Percentiles rank a stretch among this genome's conserved stretches.
Evolutionary conservation across 1,284 basidiomycete genomes (phyloP).

Genomic region (Papiliotrema nemorosa): DNA sequence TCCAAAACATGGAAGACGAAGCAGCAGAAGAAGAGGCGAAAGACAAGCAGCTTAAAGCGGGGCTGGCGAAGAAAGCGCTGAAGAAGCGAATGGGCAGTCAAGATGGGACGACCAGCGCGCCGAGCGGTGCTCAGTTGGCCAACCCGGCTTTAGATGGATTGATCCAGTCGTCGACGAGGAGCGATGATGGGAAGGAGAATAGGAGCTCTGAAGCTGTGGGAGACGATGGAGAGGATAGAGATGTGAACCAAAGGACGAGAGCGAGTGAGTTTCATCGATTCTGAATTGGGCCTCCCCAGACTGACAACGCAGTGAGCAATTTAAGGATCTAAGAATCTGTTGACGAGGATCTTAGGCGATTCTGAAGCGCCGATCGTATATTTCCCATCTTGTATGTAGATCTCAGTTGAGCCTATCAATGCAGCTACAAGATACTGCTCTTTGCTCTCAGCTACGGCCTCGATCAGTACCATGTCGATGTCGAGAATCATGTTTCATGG

Average conservation of each 20-base stretch:
- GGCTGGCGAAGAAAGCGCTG: constrained; percentile 16
- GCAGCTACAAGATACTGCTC: no score
- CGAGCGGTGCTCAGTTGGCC: constrained; percentile 3
- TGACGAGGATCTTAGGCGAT: no score
- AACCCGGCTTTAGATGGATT: background rate
- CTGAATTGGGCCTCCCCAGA: background rate
- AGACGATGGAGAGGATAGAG: background rate
- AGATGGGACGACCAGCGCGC: constrained; percentile 28
- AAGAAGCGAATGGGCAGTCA: constrained; percentile 15
- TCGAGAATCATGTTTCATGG: no score
- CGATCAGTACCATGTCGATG: no score
- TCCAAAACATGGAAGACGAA: constrained; percentile 43
- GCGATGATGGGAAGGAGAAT: background rate
- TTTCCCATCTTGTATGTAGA: no score
- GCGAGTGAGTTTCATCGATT: background rate
- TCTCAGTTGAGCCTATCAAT: no score
- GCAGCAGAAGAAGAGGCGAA: constrained; percentile 44
- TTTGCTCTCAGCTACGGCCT: no score
- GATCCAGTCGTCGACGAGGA: background rate
- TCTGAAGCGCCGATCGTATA: no score
- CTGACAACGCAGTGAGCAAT: background rate
- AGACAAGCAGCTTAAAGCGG: constrained; percentile 34
- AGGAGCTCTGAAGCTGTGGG: background rate
- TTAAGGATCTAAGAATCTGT: background rate
- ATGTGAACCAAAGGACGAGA: background rate